Evolutionary conservation across 257 asterid genomes (phyloP), one percentile per base, ranked within the genome.

Genomic region (Phtheirospermum japonicum): DNA sequence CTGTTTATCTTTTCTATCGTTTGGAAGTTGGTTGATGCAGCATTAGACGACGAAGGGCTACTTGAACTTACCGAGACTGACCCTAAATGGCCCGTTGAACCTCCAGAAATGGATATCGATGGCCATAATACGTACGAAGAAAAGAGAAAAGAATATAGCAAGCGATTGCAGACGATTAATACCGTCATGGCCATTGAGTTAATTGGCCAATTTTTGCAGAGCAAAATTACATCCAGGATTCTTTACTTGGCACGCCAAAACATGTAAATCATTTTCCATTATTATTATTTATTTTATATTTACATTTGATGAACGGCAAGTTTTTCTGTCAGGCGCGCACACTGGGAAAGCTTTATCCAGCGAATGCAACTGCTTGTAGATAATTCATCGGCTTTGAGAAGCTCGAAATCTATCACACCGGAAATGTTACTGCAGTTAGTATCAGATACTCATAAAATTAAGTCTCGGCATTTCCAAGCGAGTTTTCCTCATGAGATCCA

Each of bases 171-270:
- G 70, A 55, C 73, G 66, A 33, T 69, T 52, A 92, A 89, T 69
- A 80, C 85, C 39, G 43, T 69, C 73, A 76, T 86, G 80, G 80
- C 89, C 34, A 34, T 92, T 12, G 95, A 89, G 77, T 77, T 92
- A 82, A 80, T 86, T 34, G 89, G 81, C 30, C 80, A 77, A 51
- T 84, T 92, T 61, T 78, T 89, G 28, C 86, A 80, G 75, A 82
- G 85, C 61, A 85, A 86, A 78, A 84, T 70, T 51, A 92, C 96
- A 77, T 85, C 88, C 67, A 73, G 84, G 94, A 83, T 92, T 85
- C 95, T 92, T 77, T 75, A 75, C 83, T 74, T 92, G 95, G 99
- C 88, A 40, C 86, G 93, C 77, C 84, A 80, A 76, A 92, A 89
- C 96, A 92, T 86, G 99, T 92, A 53, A 65, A 75, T 80, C 76